Evolutionary conservation across 2,329 filamentous ascomycete species (phyloP).

Genomic region (Sclerotinia borealis): DNA sequence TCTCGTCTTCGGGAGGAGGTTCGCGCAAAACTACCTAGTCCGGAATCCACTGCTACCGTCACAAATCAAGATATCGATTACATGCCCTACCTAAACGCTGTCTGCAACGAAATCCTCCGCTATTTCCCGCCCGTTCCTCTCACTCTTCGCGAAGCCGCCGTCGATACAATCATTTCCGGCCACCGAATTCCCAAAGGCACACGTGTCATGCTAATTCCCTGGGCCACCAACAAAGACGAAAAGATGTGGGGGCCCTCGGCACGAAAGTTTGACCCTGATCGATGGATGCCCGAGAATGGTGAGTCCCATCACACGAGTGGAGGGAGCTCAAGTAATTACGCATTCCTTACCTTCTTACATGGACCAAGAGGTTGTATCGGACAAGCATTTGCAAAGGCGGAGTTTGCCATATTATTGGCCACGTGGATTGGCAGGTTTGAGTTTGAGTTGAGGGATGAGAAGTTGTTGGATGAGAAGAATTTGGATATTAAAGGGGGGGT

Average conservation of each 20-base stretch:
- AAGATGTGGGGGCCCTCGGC: slow-evolving; percentile 74
- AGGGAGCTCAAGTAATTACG: slow-evolving; percentile 69
- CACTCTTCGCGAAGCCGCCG: slow-evolving; percentile 59
- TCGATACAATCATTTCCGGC: slow-evolving; percentile 60
- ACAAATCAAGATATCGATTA: slow-evolving; percentile 57
- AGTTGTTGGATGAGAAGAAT: slow-evolving; percentile 60
- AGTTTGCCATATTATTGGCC: slow-evolving; percentile 79
- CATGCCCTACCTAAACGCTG: slow-evolving; percentile 73
- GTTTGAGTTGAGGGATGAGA: slow-evolving; percentile 49
- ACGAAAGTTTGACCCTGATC: slow-evolving; percentile 67
- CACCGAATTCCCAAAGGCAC: slow-evolving; percentile 66
- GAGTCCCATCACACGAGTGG: slow-evolving; percentile 49
- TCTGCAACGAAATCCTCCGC: slow-evolving; percentile 72
- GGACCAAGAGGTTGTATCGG: slow-evolving; percentile 85
- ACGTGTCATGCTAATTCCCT: slow-evolving; percentile 55
- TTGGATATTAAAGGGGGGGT: slow-evolving; percentile 63
- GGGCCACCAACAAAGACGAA: slow-evolving; percentile 63
- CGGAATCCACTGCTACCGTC: slow-evolving; percentile 38
- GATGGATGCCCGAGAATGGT: slow-evolving; percentile 54
- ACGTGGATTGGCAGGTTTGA: slow-evolving; percentile 70
- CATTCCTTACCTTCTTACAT: slow-evolving; percentile 76
- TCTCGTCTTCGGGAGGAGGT: slow-evolving; percentile 62
- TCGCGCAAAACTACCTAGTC: slow-evolving; percentile 50
- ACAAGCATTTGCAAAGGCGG: slow-evolving; percentile 69
- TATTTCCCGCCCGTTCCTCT: slow-evolving; percentile 65